Percentiles rank a stretch among this genome's conserved stretches.
Conservation (phyloP, 73 alveolate species). For the Paraurostyla sp. region DNA sequence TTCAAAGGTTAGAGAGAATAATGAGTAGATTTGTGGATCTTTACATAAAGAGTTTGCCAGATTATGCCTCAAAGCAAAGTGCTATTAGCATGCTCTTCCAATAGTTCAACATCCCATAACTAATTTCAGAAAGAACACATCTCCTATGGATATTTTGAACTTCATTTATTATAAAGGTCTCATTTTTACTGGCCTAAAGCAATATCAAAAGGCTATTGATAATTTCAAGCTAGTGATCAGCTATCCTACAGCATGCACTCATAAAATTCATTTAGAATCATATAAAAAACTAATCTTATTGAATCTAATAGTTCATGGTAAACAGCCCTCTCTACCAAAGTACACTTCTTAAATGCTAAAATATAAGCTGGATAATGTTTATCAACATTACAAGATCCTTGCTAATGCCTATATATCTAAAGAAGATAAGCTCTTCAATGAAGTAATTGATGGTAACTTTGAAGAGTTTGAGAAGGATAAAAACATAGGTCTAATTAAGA, state of each 20-base stretch:
- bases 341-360: constrained; percentile 33
- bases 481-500: constrained; percentile 55
- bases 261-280: constrained; percentile 51
- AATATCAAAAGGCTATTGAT: constrained; percentile 63
- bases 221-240: constrained; percentile 51
- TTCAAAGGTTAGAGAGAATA: constrained; percentile 15
- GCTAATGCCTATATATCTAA: not conserved
- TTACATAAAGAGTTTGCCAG: constrained; percentile 58
- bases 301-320: constrained; percentile 41
- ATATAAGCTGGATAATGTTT: constrained; percentile 27
- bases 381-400: not conserved
- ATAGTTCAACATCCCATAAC: constrained; percentile 50
- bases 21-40: constrained; percentile 27
- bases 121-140: constrained; percentile 37
- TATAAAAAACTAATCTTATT: constrained; percentile 68
- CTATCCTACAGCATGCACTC: constrained; percentile 54
- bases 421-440: constrained; percentile 8
- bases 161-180: constrained; percentile 72
- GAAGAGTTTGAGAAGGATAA: constrained; percentile 35
- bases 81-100: constrained; percentile 66
- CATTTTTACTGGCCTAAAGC: constrained; percentile 58
- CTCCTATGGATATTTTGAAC: constrained; percentile 45
- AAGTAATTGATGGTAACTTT: not conserved
- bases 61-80: constrained; percentile 74
- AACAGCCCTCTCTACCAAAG: constrained; percentile 33